phyloP scores from a whole-genome alignment of 305 asterid genomes.

The Euphrasia arctica region DNA sequence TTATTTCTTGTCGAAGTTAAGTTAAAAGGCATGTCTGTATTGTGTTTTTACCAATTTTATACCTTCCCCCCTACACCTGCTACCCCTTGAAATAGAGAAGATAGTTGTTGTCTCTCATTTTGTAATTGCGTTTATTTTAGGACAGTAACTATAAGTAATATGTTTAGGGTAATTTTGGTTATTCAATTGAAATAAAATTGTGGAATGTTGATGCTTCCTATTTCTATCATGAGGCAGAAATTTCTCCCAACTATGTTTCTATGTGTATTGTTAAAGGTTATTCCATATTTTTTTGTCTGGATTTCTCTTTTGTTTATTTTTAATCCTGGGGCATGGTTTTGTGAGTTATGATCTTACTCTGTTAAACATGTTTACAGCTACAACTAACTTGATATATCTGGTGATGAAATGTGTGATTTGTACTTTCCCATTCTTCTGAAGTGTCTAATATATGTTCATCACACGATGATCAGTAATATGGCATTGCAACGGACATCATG shows the following conservation, averaged over 20 bases:
- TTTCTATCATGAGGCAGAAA: not conserved
- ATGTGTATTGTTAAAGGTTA: not conserved
- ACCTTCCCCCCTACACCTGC: not conserved
- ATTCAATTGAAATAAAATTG: not conserved
- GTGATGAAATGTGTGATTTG: not conserved
- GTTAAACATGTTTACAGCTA: slow-evolving; percentile 3
- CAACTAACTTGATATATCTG: not conserved
- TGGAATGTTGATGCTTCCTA: slow-evolving; percentile 1
- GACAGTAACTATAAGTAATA: not conserved
- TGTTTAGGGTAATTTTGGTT: not conserved
- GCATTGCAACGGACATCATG: not conserved
- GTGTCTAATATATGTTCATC: not conserved
- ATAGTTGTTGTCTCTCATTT: not conserved
- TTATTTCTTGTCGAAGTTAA: slow-evolving; percentile 1
- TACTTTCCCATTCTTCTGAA: not conserved
- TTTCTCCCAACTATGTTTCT: not conserved
- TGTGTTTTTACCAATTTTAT: not conserved
- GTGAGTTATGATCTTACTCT: not conserved
- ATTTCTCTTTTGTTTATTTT: not conserved
- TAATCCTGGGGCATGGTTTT: not conserved
- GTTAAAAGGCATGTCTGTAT: not conserved
- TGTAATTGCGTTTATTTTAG: not conserved
- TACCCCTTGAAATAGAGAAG: not conserved
- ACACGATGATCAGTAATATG: not conserved
- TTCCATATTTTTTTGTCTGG: not conserved